Conservation (phyloP, 2,329 filamentous ascomycete species). For the Apiospora koreana region DNA sequence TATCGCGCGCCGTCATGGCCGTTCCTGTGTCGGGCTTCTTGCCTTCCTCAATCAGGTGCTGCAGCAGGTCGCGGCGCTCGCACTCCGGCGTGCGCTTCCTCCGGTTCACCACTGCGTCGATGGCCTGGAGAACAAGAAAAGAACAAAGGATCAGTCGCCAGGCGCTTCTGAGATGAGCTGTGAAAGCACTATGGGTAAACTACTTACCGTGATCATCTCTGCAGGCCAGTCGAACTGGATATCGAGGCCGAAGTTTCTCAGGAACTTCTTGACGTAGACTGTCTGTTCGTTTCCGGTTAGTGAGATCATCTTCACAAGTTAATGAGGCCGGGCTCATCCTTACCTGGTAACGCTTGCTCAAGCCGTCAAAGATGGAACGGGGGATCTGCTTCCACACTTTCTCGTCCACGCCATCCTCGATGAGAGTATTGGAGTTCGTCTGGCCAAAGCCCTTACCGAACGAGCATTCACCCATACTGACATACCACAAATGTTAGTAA, state of each 20-base stretch:
- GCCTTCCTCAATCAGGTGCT: slow-evolving; percentile 9
- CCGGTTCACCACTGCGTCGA: slow-evolving; percentile 2
- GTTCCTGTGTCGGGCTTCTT: slow-evolving; percentile 9
- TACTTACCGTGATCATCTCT: slow-evolving; percentile 17
- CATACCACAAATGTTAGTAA: background rate
- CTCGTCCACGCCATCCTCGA: slow-evolving; percentile 22
- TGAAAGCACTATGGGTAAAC: too few species aligned
- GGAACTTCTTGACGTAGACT: slow-evolving; percentile 22
- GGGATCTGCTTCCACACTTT: slow-evolving; percentile 21
- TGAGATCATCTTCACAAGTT: too few species aligned
- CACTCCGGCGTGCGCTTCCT: background rate
- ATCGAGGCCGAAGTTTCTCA: slow-evolving; percentile 19
- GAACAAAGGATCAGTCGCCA: background rate
- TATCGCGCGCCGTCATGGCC: slow-evolving; percentile 8
- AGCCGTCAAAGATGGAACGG: slow-evolving; percentile 21
- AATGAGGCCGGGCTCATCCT: background rate
- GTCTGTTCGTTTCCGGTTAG: slow-evolving; percentile 1
- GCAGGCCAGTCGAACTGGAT: slow-evolving; percentile 23
- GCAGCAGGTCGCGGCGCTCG: slow-evolving; percentile 7
- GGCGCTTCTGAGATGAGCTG: background rate
- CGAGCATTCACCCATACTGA: slow-evolving; percentile 27
- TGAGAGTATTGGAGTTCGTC: slow-evolving; percentile 22
- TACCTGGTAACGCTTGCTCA: slow-evolving; percentile 17
- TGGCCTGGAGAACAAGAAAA: background rate
- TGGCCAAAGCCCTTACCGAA: slow-evolving; percentile 29